These are phyloP conservation scores for Penicillium odoratum DNA, from an alignment of 495 filamentous ascomycete species.

Conservation along the genomic window DNA sequence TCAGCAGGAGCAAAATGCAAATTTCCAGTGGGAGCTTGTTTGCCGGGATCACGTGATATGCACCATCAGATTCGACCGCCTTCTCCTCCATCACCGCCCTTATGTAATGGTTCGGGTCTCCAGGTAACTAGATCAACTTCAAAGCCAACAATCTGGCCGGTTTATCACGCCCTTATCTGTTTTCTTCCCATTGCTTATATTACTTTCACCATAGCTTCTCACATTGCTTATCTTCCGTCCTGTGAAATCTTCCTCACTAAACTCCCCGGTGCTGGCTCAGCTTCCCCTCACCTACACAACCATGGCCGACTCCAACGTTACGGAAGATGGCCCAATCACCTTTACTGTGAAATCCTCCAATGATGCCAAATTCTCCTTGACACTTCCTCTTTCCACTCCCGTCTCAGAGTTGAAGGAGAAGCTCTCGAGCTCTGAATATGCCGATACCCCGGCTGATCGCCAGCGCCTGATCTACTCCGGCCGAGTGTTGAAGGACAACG, in stretches of 20 bases:
- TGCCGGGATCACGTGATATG: slow-evolving; percentile 15
- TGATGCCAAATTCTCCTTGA: slow-evolving; percentile 80
- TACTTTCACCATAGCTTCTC: background rate
- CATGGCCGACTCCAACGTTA: slow-evolving; percentile 47
- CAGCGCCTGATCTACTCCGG: slow-evolving; percentile 98
- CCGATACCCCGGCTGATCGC: slow-evolving; percentile 78
- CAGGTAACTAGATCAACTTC: background rate
- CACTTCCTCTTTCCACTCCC: slow-evolving; percentile 71
- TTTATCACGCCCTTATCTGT: background rate
- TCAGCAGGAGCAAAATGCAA: slow-evolving; percentile 22
- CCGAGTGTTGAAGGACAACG: slow-evolving; percentile 89
- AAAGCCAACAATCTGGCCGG: too few relatives aligned
- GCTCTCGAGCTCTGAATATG: slow-evolving; percentile 75
- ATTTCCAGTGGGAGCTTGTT: slow-evolving; percentile 34
- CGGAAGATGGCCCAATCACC: slow-evolving; percentile 64
- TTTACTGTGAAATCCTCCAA: slow-evolving; percentile 92
- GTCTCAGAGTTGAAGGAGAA: slow-evolving; percentile 88
- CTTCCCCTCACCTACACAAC: slow-evolving; percentile 19
- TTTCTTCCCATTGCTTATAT: background rate
- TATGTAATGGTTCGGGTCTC: slow-evolving; percentile 14
- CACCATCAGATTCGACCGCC: slow-evolving; percentile 44
- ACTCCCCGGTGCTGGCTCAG: background rate
- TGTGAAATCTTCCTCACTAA: background rate
- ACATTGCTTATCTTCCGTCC: background rate
- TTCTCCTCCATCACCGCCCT: slow-evolving; percentile 28